These are phyloP conservation scores for Backusella circina DNA, from an alignment of 192 early-diverging fungal genomes.

Conservation along the genomic window DNA sequence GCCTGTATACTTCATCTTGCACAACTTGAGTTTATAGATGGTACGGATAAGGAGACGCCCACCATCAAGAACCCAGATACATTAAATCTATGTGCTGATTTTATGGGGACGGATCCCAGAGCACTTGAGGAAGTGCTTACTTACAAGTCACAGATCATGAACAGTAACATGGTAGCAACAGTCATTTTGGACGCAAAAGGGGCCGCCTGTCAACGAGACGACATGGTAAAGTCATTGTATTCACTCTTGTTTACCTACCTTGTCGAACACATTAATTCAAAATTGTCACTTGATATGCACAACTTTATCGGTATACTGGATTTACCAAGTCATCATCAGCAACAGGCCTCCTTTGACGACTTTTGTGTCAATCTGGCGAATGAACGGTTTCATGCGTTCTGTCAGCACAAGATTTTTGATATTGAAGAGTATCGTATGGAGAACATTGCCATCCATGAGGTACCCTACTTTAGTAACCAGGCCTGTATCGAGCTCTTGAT, in stretches of 20 bases:
- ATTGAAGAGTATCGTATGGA: conserved; percentile 57
- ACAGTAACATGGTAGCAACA: conserved; percentile 78
- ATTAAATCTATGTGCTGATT: conserved; percentile 70
- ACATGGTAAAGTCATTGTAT: conserved; percentile 70
- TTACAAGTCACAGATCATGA: conserved; percentile 71
- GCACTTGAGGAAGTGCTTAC: conserved; percentile 75
- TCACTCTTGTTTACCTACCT: conserved; percentile 83
- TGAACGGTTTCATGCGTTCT: conserved; percentile 81
- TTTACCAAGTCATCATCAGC: conserved; percentile 73
- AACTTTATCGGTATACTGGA: conserved; percentile 85
- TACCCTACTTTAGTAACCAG: conserved; percentile 58
- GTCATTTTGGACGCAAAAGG: conserved; percentile 71
- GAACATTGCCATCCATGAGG: conserved; percentile 43
- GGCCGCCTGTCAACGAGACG: conserved; percentile 69
- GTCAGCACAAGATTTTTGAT: conserved; percentile 70
- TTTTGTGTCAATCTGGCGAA: conserved; percentile 61
- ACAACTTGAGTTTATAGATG: conserved; percentile 78
- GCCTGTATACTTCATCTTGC: conserved; percentile 85
- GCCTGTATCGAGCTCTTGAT: conserved; percentile 70
- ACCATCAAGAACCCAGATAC: conserved; percentile 71
- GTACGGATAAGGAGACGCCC: conserved; percentile 67
- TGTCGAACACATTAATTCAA: conserved; percentile 81
- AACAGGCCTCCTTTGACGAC: conserved; percentile 51
- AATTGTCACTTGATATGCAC: conserved; percentile 60
- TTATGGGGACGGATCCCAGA: conserved; percentile 76